phyloP scores from a whole-genome alignment of 2,329 filamentous ascomycete genomes.

The Fusarium sambucinum region DNA sequence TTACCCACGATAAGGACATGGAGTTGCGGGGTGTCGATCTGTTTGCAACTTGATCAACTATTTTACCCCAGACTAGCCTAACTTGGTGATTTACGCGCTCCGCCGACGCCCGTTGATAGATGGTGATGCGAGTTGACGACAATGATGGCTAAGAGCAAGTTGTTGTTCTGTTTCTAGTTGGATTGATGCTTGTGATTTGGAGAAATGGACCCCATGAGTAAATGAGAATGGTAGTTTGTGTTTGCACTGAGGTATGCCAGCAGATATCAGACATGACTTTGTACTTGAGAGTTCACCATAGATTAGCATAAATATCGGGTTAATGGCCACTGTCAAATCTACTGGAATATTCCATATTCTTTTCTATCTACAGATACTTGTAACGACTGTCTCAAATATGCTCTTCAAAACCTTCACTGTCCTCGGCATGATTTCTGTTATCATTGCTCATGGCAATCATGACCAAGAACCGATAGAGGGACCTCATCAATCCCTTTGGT shows the following conservation, averaged over 20 bases:
- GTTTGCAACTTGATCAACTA: background rate
- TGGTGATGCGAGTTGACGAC: background rate
- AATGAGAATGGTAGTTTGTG: too few species aligned
- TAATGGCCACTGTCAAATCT: fast-evolving
- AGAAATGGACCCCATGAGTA: background rate
- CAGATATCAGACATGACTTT: background rate
- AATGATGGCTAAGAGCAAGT: background rate
- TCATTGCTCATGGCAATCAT: constrained; percentile 68
- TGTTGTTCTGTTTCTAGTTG: background rate
- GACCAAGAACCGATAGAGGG: constrained; percentile 73
- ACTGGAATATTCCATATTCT: fast-evolving
- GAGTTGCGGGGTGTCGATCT: constrained; percentile 24
- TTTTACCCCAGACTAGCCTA: constrained; percentile 31
- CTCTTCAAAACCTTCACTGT: constrained; percentile 49
- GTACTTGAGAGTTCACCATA: fast-evolving
- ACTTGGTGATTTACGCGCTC: constrained; percentile 39
- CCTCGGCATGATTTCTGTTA: constrained; percentile 62
- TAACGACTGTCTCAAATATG: constrained; percentile 38
- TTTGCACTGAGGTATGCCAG: background rate
- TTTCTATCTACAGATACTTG: background rate
- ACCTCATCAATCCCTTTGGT: constrained; percentile 82
- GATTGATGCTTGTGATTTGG: background rate
- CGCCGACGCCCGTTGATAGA: background rate
- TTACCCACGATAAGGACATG: constrained; percentile 43
- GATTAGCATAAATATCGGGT: constrained; percentile 11